phyloP scores from a whole-genome alignment of 345 rosid species.

The Camelina neglecta region DNA sequence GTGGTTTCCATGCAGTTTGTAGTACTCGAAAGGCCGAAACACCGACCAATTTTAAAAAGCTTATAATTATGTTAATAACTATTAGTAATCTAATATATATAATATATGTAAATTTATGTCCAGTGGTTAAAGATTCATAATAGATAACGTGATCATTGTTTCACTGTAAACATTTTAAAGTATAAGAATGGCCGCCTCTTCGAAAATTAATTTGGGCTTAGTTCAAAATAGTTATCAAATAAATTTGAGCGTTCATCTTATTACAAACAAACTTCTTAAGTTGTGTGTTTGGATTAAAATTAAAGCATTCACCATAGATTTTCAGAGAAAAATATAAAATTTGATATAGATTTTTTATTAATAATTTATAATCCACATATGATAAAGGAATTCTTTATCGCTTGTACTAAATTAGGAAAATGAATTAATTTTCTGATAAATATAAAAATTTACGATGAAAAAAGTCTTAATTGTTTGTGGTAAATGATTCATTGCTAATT shows the following conservation, averaged over 20 bases:
- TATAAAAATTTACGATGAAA: no score
- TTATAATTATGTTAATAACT: background rate
- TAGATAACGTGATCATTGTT: background rate
- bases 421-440: no score
- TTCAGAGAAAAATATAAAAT: no score
- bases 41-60: background rate
- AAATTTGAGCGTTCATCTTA: background rate
- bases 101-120: background rate
- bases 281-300: background rate
- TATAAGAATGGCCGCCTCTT: background rate
- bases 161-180: background rate
- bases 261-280: background rate
- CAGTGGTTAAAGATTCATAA: background rate
- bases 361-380: no score
- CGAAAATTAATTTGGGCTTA: background rate
- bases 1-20: conserved; percentile 34
- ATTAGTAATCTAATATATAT: no score
- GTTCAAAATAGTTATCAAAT: background rate
- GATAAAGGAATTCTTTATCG: no score
- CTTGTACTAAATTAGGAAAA: no score
- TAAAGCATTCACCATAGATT: background rate
- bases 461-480: background rate
- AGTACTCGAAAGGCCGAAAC: conserved; percentile 26
- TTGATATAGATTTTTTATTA: no score
- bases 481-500: background rate